Conservation (phyloP, 1,284 basidiomycete genomes). For the Apiotrichum montevideense region DNA sequence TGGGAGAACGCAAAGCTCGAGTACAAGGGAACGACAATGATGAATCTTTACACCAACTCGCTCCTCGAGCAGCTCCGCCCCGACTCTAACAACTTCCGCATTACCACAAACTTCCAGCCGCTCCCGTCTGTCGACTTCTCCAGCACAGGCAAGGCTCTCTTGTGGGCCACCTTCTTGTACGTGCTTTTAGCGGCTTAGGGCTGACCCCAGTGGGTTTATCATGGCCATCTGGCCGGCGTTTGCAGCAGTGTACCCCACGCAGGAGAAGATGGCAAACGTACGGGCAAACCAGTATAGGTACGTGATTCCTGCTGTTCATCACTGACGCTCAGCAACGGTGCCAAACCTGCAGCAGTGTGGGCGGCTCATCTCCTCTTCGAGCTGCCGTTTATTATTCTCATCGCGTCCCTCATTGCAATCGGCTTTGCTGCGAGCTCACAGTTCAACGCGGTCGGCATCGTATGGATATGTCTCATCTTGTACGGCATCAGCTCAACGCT, state of each 20-base stretch:
- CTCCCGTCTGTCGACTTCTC: constrained; percentile 21
- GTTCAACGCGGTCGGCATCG: constrained; percentile 61
- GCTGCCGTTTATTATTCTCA: constrained; percentile 55
- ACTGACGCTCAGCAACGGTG: constrained; percentile 58
- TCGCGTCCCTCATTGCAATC: constrained; percentile 58
- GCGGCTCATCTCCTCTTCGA: constrained; percentile 72
- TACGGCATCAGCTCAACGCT: constrained; percentile 64
- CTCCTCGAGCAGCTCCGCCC: constrained; percentile 56
- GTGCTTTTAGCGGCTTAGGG: neutral
- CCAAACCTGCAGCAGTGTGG: constrained; percentile 68
- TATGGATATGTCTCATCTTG: constrained; percentile 60
- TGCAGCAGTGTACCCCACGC: constrained; percentile 62
- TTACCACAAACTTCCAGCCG: constrained; percentile 57
- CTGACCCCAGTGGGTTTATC: constrained; percentile 23
- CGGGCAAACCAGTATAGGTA: constrained; percentile 57
- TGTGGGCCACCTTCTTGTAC: constrained; percentile 34
- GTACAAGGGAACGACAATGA: constrained; percentile 53
- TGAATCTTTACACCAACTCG: constrained; percentile 64
- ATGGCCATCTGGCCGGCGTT: constrained; percentile 69
- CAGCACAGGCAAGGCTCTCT: constrained; percentile 22
- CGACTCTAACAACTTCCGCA: constrained; percentile 48
- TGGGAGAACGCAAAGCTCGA: constrained; percentile 2
- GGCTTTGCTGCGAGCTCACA: constrained; percentile 59
- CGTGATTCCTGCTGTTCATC: neutral
- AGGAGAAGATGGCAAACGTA: constrained; percentile 60